Base-by-base conservation (phyloP, 768 basidiomycete species). In the Gelatoporia subvermispora region DNA sequence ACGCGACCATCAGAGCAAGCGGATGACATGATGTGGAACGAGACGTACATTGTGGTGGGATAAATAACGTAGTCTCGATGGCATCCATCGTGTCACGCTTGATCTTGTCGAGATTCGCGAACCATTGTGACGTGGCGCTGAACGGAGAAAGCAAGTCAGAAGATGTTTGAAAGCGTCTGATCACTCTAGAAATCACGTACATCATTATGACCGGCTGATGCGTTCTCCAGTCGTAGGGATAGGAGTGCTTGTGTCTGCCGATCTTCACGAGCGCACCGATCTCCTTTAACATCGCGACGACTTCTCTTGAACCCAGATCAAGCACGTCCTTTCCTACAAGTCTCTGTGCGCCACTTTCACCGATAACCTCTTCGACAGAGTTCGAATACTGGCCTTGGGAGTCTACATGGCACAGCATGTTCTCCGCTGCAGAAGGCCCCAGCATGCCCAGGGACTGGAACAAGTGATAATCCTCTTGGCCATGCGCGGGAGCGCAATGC, bases 191-290 rank as follows among this genome's bases (percentile, higher is more conserved):
- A 7, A 13, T 35, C 31, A 65, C 84, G 53, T 60, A 93, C 90
- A 85, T 85, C 53, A 92, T 78, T 57, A 98, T 94, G 60, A 97
- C 83, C 0, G 95, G 94, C 59, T 91, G 72, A 54, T 93, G 82
- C 4, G 95, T 95, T 66, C 90, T 88, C 94, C 94, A 97, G 59
- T 99, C 95, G 62, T 93, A 94, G 0, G 95, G 93, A 60, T 96
- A 99, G 42, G 84, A 80, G 67, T 98, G 95, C 57, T 79, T 83
- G 58, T 90, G 78, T 55, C 74, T 74, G 63, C 88, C 75, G 44
- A 87, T 69, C 56, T 80, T 83, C 36, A 90, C 61, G 15, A 97
- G 69, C 1, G 62, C 78, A 1, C 69, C 71, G n/a, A 69, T 60
- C 17, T 75, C 64, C 56, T 77, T 73, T 42, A 97, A 64, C 8